Evolutionary conservation across 441 rosid species (phyloP).

Genomic region (Euphorbia celastroides): DNA sequence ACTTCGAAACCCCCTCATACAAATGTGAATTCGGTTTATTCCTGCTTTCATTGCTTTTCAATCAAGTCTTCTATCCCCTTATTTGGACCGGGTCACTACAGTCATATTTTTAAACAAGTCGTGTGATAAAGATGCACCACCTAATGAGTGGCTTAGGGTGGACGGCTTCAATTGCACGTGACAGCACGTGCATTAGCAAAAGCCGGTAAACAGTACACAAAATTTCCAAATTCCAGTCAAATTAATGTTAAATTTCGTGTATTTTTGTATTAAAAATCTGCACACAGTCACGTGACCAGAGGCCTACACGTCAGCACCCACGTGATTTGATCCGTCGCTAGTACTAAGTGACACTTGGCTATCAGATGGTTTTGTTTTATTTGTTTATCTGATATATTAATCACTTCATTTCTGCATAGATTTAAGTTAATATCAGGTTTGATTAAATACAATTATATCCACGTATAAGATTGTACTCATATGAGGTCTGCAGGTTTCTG

Average conservation of each 20-base stretch:
- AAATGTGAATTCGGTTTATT: no score
- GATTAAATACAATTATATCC: no score
- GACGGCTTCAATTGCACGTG: conserved; percentile 28
- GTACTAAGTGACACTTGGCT: background rate
- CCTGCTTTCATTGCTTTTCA: no score
- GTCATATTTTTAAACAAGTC: background rate
- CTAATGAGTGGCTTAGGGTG: background rate
- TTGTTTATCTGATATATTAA: background rate
- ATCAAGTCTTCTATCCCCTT: no score
- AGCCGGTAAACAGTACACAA: background rate
- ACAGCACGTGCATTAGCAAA: conserved; percentile 24
- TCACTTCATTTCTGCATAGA: no score
- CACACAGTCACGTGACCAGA: conserved; percentile 22
- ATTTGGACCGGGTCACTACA: no score
- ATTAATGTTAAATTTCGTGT: background rate
- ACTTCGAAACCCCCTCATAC: no score
- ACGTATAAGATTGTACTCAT: no score
- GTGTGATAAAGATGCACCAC: background rate
- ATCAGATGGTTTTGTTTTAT: background rate
- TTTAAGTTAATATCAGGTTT: no score
- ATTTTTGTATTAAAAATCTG: background rate
- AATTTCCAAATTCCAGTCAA: background rate
- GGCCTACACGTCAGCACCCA: conserved; percentile 11
- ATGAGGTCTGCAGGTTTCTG: no score
- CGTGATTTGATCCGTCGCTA: conserved; percentile 9